Base-by-base conservation (phyloP, 2,329 filamentous ascomycete species). In the Claviceps sorghi region DNA sequence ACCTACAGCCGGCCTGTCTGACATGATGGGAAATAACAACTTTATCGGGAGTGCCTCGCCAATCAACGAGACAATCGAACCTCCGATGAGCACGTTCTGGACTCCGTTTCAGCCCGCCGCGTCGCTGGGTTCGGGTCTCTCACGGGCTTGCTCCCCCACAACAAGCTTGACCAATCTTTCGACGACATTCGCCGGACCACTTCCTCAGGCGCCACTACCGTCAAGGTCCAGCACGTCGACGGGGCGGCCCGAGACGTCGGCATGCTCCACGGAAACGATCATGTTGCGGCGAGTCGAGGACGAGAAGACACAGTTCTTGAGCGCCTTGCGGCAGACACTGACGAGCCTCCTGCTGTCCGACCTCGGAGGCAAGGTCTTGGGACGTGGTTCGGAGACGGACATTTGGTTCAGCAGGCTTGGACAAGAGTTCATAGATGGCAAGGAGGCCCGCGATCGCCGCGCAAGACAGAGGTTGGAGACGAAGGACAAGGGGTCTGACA, bases 371-470 rank as follows among this genome's bases (percentile, higher is more conserved):
- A 79, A 88, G 32, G 84, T 96, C 1, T 93, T 94, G 66, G 81
- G 83, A n/a, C 80, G 79, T 49, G 93, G 93, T 3, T 95, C 89
- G 43, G 93, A 98, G 69, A 97, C 91, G 0, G 93, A 97, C 65
- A 75, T 75, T 3, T 96, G 91, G 85, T 93, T 96, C 58, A 75
- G 79, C 50, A 78, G 79, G 15, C 66, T 89, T 7, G 80, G 81
- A 2, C 78, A 83, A 58, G 72, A 83, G 57, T 83, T 80, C 61
- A 80, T 83, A 50, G 78, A 83, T 41, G 73, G 80, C 29, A 79
- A 76, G 47, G 77, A 82, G 49, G 72, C 75, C 3, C 66, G 76
- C 34, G 73, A 80, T 54, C 69, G 70, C 41, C 71, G 73, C 48
- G 70, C 71, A 49, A 63, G 72, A 55, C 62, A 72, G 54, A 62